These are phyloP conservation scores for Penicillium daleae DNA, from an alignment of 495 filamentous ascomycete species.

Conservation along the genomic window DNA sequence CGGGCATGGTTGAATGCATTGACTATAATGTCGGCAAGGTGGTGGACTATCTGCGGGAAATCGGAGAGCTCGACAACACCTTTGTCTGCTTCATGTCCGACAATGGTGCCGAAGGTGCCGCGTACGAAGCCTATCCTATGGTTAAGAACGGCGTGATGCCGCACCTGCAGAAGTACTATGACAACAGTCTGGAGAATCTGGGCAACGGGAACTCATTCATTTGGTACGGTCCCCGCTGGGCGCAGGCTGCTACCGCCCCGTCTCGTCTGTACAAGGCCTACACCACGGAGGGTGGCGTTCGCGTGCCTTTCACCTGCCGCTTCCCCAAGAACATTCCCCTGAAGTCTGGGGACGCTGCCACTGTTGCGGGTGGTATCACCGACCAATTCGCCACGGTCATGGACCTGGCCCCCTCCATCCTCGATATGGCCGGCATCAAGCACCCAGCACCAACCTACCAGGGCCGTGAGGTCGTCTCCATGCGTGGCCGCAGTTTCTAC, in stretches of 20 bases:
- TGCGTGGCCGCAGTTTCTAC: slow-evolving; percentile 59
- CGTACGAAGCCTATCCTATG: slow-evolving; percentile 62
- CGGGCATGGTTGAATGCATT: slow-evolving; percentile 66
- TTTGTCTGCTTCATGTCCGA: slow-evolving; percentile 67
- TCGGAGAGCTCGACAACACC: slow-evolving; percentile 65
- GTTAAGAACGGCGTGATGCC: slow-evolving; percentile 55
- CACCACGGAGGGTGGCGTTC: slow-evolving; percentile 65
- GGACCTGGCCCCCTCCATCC: slow-evolving; percentile 64
- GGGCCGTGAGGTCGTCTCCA: slow-evolving; percentile 58
- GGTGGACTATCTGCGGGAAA: slow-evolving; percentile 56
- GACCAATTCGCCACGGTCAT: slow-evolving; percentile 65
- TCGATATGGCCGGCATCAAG: slow-evolving; percentile 62
- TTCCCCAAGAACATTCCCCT: slow-evolving; percentile 42
- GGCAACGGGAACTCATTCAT: slow-evolving; percentile 64
- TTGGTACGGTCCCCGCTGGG: slow-evolving; percentile 69
- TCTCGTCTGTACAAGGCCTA: slow-evolving; percentile 64
- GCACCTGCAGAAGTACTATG: slow-evolving; percentile 62
- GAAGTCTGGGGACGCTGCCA: slow-evolving; percentile 25
- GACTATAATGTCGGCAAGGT: slow-evolving; percentile 64
- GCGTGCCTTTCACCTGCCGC: slow-evolving; percentile 60
- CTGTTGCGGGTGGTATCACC: slow-evolving; percentile 45
- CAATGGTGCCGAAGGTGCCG: slow-evolving; percentile 66
- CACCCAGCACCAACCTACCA: slow-evolving; percentile 62
- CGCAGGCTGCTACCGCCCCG: slow-evolving; percentile 65
- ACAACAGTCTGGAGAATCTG: slow-evolving; percentile 65